These are phyloP conservation scores for Brassica incana DNA, from an alignment of 345 rosid species.

Conservation along the genomic window DNA sequence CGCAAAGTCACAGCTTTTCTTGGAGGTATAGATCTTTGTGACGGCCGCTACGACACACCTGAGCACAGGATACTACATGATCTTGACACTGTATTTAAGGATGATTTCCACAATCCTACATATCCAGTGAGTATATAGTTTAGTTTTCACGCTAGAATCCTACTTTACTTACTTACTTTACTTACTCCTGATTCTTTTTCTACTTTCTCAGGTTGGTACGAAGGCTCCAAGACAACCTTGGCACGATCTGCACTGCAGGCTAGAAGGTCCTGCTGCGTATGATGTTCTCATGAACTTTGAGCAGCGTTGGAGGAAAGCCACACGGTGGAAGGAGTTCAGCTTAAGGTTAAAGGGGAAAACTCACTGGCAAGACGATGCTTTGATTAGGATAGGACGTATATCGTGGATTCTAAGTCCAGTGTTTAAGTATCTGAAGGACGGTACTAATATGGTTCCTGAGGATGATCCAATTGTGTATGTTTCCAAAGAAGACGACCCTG, in stretches of 20 bases:
- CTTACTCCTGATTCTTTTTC: constrained; percentile 7
- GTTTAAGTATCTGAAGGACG: constrained; percentile 35
- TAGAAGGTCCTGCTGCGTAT: constrained; percentile 96
- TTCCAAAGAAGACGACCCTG: constrained; percentile 54
- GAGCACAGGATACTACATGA: constrained; percentile 71
- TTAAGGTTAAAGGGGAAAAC: constrained; percentile 56
- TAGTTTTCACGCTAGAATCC: constrained; percentile 11
- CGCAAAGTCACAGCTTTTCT: constrained; percentile 84
- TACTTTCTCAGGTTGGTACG: constrained; percentile 48
- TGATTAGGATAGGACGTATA: constrained; percentile 79
- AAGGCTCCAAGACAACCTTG: constrained; percentile 96
- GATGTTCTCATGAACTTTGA: constrained; percentile 94
- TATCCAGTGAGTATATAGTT: constrained; percentile 60
- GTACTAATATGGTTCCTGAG: constrained; percentile 50
- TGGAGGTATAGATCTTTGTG: constrained; percentile 93
- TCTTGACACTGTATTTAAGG: constrained; percentile 69
- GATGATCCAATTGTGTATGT: constrained; percentile 58
- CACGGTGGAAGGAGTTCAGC: constrained; percentile 73
- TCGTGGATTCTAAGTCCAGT: constrained; percentile 90
- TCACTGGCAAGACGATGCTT: constrained; percentile 78
- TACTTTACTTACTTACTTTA: neutral
- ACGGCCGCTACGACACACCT: constrained; percentile 98
- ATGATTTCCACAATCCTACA: constrained; percentile 87
- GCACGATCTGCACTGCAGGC: constrained; percentile 91
- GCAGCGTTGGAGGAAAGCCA: constrained; percentile 91